Base-by-base conservation (phyloP, 306 rosid species). In the Begonia peltatifolia region DNA sequence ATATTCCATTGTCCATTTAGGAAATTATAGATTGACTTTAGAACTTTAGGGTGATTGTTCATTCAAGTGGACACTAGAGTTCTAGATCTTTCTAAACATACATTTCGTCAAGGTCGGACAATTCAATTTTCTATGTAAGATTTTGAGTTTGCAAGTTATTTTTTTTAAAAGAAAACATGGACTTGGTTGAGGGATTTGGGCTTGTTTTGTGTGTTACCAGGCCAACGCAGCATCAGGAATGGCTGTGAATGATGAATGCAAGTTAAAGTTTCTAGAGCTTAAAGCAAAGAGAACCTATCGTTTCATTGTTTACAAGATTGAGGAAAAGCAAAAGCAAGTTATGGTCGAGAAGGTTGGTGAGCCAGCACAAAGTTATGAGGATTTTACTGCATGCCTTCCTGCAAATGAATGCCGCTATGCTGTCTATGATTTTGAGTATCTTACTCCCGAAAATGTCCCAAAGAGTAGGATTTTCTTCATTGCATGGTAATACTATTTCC, bases 321-420 rank as follows among this genome's bases (percentile, higher is more conserved):
- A 85, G 74, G 95, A 82, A 84, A 79, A 82, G 79, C 90, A 76
- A 68, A 85, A 85, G 77, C 77, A 81, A 74, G 87, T 85, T 68
- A 70, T 85, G 52, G 92, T 85, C 49, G 95, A 85, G 76, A 73
- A 75, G 68, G 59, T 77, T 67, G 95, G 95, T 10, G 95, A 82
- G 46, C 95, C 87, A 25, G 62, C 77, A 14, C 73, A 72, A 41
- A 72, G 81, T 52, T 85, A 81, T 49, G 92, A 85, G 18, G 84
- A 75, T 62, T 82, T 85, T 56, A 14, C 87, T 25, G 83, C 76
- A 60, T 74, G 75, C 68, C 95, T 85, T 52, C 95, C 95, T 0
- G 69, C 82, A 10, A 80, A 85, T 47, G 95, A 85, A 66, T 85
- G 95, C 47, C 92, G 92, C 30, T 85, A 81, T 57, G 95, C 95